A percentile compares a stretch with the other conserved stretches of the same genome.
Conservation (phyloP, 306 rosid species). For the Calophaca sinica region DNA sequence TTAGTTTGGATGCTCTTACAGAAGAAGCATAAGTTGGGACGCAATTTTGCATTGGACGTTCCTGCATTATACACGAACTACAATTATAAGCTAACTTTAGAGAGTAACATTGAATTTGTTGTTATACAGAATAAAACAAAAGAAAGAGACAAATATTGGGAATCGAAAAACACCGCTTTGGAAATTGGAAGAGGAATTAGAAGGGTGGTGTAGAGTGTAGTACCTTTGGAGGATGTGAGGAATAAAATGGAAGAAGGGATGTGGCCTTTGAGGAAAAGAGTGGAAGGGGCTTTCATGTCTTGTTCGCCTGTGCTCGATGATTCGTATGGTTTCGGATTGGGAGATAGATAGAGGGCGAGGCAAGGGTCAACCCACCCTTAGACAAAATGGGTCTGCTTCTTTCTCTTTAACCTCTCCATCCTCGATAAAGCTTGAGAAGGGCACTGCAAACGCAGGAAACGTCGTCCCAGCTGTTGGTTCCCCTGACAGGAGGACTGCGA, state of each 20-base stretch:
- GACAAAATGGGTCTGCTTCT: no score
- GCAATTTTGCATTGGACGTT: constrained; percentile 34
- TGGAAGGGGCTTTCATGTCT: constrained; percentile 62
- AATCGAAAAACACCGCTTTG: background rate
- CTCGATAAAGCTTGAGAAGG: no score
- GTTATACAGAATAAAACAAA: no score
- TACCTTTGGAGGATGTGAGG: constrained; percentile 60
- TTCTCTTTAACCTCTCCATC: no score
- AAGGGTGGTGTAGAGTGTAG: background rate
- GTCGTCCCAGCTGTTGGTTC: no score
- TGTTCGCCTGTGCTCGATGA: background rate
- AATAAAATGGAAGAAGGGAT: constrained; percentile 54
- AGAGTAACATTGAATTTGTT: no score
- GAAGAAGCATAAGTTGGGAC: constrained; percentile 52
- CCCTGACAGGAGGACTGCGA: no score
- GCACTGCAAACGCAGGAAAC: no score
- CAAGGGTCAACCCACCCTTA: no score
- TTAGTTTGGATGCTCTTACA: constrained; percentile 70
- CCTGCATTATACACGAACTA: constrained; percentile 35
- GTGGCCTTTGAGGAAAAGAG: constrained; percentile 66
- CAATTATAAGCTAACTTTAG: background rate
- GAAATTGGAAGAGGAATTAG: background rate
- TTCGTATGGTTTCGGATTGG: background rate
- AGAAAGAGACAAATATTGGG: background rate
- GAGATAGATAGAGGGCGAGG: no score